Evolutionary conservation across 305 asterid species (phyloP).

Genomic region (Solanum hybrid): DNA sequence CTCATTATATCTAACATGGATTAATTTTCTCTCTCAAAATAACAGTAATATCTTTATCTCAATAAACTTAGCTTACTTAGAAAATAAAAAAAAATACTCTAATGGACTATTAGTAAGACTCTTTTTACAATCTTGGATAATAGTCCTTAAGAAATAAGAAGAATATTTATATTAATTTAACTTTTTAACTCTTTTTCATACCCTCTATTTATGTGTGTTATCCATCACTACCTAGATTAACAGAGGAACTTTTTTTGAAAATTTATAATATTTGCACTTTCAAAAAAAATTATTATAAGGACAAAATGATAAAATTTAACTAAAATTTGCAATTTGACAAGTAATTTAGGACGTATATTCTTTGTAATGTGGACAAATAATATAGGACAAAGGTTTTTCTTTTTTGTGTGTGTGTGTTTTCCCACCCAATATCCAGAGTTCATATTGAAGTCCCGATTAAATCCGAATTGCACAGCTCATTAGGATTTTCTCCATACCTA

Average conservation of each 20-base stretch:
- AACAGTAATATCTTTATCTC: background rate
- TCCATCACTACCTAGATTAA: background rate
- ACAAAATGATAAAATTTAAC: background rate
- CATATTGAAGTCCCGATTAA: no score
- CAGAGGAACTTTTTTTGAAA: background rate
- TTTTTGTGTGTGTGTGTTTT: background rate
- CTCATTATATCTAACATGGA: background rate
- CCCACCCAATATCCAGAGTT: rapidly evolving
- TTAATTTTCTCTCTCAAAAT: background rate
- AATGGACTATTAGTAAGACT: background rate
- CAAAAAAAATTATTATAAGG: background rate
- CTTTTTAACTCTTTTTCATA: background rate
- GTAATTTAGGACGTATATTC: background rate
- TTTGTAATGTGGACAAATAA: background rate
- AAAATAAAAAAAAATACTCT: background rate
- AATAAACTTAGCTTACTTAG: background rate
- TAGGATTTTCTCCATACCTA: no score
- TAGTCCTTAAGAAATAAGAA: background rate
- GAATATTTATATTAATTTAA: background rate
- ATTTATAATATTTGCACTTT: background rate
- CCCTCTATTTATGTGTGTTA: background rate
- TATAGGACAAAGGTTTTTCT: background rate
- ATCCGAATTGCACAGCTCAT: background rate
- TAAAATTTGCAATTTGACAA: background rate
- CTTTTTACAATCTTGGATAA: background rate